phyloP scores from a whole-genome alignment of 352 stramenopile species.

The Phytophthora kernoviae region DNA sequence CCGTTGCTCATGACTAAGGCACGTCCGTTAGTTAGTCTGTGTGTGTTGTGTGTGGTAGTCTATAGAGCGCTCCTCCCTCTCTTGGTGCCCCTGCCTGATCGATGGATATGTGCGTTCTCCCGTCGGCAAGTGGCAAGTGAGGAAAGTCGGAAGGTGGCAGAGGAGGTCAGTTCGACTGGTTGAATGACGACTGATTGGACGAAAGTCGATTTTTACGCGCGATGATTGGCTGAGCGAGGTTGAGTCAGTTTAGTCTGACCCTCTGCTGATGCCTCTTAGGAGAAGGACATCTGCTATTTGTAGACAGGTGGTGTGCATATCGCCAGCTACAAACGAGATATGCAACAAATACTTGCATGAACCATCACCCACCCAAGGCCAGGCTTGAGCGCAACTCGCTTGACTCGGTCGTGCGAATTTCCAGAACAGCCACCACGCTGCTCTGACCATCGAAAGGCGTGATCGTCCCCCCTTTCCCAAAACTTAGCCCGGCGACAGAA shows the following conservation, averaged over 20 bases:
- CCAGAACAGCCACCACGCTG: too few relatives aligned
- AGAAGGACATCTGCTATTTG: too few relatives aligned
- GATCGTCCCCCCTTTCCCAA: slow-evolving; percentile 10
- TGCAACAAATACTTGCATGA: too few relatives aligned
- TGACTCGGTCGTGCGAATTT: too few relatives aligned
- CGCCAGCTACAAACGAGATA: too few relatives aligned
- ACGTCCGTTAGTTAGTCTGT: not conserved
- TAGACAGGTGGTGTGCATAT: too few relatives aligned
- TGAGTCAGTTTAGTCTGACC: not conserved
- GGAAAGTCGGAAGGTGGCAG: not conserved
- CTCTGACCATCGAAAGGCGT: too few relatives aligned
- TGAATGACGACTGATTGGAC: not conserved
- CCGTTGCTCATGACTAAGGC: slow-evolving; percentile 41
- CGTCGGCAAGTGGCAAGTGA: too few relatives aligned
- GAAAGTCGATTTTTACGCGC: not conserved
- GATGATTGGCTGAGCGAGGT: not conserved
- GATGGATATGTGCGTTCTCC: not conserved
- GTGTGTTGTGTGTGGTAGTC: not conserved
- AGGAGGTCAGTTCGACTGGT: not conserved
- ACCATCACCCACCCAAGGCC: too few relatives aligned
- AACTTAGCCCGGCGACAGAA: slow-evolving; percentile 8
- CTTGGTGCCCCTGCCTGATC: not conserved
- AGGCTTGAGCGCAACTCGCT: too few relatives aligned
- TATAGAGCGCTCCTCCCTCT: not conserved
- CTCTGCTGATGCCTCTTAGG: too few relatives aligned